Evolutionary conservation across 2,329 filamentous ascomycete species (phyloP), one percentile per base, ranked within the genome.

Genomic region (Dendryphion nanum): DNA sequence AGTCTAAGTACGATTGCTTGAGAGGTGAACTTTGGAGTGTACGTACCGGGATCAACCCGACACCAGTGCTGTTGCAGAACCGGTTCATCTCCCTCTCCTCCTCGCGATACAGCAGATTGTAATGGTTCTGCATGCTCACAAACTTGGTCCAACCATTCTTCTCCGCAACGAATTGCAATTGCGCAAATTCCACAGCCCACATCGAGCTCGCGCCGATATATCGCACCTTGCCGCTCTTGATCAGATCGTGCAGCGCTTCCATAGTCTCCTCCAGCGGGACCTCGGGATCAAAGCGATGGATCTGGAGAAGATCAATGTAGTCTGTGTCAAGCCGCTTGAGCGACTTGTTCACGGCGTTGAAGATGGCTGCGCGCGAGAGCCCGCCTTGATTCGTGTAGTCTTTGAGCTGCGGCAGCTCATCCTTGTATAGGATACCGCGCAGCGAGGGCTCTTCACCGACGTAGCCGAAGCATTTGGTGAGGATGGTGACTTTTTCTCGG

Each of bases 401-500:
- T 33, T 53, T 61, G 30, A 64, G 44, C 38, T 63, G 57, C 2
- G 57, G 62, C 14, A 77, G 60, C 29, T 72, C 64, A n/a, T n/a
- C n/a, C n/a, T 4, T 68, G 59, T n/a, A n/a, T n/a, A n/a, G n/a
- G n/a, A n/a, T n/a, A n/a, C n/a, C n/a, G n/a, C n/a, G n/a, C n/a
- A n/a, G n/a, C n/a, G n/a, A n/a, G n/a, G n/a, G n/a, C 2, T 68
- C 57, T 41, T 72, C 69, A 15, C 65, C 57, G 15, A 77, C 71
- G 5, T 68, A 66, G 33, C 65, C 73, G 51, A 53, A 75, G 47
- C 74, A 75, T 55, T 83, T 83, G 15, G 76, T 76, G 34, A 81
- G 62, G 35, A 84, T 73, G 37, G 80, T 71, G 5, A 83, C 59
- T 47, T 77, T 79, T 21, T 78, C 63, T 8, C 79, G 72, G 0